Base-by-base conservation (phyloP, 331 rosid species). In the Saraca asoca region DNA sequence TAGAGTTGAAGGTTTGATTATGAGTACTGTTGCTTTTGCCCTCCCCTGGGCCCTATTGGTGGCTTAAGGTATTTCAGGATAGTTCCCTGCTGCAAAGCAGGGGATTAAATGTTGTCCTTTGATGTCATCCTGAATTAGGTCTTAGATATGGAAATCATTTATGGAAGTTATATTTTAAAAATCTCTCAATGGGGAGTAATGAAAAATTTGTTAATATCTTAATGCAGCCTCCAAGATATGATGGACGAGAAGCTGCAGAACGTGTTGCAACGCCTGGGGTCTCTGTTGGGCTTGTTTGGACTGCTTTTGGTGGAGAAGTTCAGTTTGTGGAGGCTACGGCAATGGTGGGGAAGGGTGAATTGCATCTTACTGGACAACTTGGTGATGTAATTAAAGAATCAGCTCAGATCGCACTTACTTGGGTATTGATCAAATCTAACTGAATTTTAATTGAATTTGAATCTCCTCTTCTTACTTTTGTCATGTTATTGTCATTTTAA, bases 301-400 rank as follows among this genome's bases (percentile, higher is more conserved):
- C 98, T 72, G 68, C 95, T 58, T 82, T 93, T 62, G 98, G 98
- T 63, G 98, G 98, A 68, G 98, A 93, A 78, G 97, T 93, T 75
- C 98, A 93, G 82, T 90, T 93, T 81, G 98, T 93, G 74, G 98
- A 93, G 86, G 97, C 90, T 44, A 84, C 98, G 46, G 85, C 83
- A 58, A 90, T 86, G 96, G 89, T 72, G 11, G 97, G 97, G 66
- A 93, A 85, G 86, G 97, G 97, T 56, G 98, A 88, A 74, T 69
- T 93, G 75, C 98, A 84, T 84, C 98, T 93, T 53, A 93, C 98
- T 5, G 97, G 98, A 65, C 97, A 93, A 75, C 95, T 93, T 61
- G 98, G 98, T 55, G 98, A 93, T 71, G 98, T 93, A 46, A 93
- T 93, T 66, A 93, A 93, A 81, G 98, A 93, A 80, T 93, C 98